Base-by-base conservation (phyloP, 2,329 filamentous ascomycete genomes). In the Chaetomium sp. region DNA sequence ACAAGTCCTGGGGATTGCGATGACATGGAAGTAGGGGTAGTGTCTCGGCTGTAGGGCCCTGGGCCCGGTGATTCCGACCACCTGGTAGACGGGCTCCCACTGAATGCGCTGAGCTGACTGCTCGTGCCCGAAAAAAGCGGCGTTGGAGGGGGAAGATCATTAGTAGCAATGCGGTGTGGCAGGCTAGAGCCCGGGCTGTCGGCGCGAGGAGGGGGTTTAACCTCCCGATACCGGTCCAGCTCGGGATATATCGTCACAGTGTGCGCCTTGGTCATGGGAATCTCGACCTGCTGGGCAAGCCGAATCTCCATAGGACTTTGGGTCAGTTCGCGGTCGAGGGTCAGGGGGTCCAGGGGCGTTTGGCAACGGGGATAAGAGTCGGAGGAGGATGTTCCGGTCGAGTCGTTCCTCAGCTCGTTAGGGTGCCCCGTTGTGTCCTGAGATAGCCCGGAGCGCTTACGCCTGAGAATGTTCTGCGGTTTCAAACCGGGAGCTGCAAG, bases 1-100 rank as follows among this genome's bases (percentile, higher is more conserved):
- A 82, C 70, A 4, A 86, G 69, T 3, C 81, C 79, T 3, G 88
- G 86, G 12, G 87, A 91, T 63, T 87, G 85, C 1, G 88, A 91
- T 6, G 85, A 87, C 60, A 88, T 84, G 8, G 88, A 91, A 4
- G 87, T 90, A 6, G 88, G 88, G 3, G 88, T 91, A 0, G 87
- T 90, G 57, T 88, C 86, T 59, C 87, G 79, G 66, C 87, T 91
- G 69, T 89, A 91, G 5, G 82, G 73, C 2, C 85, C 82, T 9
- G 86, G 82, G 1, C 81, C 80, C 1, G 83, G 83, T 0, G 88
- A 91, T 54, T 84, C 87, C 1, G 86, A 89, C 64, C 87, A 90
- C 58, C 85, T 77, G 1, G 88, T 90, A 4, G 87, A 91, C 40
- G 87, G 86, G 56, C 86, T 90, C 32, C 77, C 82, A 58, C 87